phyloP scores from a whole-genome alignment of 1,284 basidiomycete species.

The Ganoderma sinense region DNA sequence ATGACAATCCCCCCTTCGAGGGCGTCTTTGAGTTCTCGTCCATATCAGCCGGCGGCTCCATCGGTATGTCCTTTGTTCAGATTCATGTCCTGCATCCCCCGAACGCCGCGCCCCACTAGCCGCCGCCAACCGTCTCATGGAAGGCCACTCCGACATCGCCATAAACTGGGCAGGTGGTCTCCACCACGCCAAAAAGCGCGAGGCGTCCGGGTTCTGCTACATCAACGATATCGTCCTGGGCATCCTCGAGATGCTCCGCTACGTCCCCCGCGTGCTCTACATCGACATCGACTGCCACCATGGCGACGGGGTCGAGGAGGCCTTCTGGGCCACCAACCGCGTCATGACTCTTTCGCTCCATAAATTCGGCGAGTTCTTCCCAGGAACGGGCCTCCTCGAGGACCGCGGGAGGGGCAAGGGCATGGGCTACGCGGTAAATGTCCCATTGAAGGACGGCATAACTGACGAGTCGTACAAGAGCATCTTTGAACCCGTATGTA shows the following conservation, averaged over 20 bases:
- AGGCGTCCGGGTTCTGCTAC: no score
- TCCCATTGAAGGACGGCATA: slow-evolving; percentile 94
- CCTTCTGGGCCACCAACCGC: slow-evolving; percentile 96
- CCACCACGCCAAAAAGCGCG: no score
- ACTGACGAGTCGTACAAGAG: slow-evolving; percentile 84
- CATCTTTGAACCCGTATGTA: slow-evolving; percentile 87
- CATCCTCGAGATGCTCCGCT: no score
- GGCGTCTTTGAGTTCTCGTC: no score
- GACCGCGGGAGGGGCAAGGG: slow-evolving; percentile 90
- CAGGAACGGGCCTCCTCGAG: slow-evolving; percentile 89
- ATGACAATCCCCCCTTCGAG: no score
- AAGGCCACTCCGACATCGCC: slow-evolving; percentile 88
- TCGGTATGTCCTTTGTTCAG: slow-evolving; percentile 55
- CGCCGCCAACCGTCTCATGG: slow-evolving; percentile 84
- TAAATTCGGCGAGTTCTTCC: slow-evolving; percentile 98
- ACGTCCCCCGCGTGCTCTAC: slow-evolving; percentile 90
- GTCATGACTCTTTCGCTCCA: slow-evolving; percentile 98
- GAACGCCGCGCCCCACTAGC: slow-evolving; percentile 51
- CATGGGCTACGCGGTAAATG: slow-evolving; percentile 91
- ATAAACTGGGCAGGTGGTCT: no score
- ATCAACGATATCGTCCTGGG: no score
- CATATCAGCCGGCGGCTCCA: no score
- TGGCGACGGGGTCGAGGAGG: slow-evolving; percentile 98
- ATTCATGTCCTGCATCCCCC: neutral
- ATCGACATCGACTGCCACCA: slow-evolving; percentile 99